phyloP scores from a whole-genome alignment of 805 yeast genomes.

The Lipomyces yamanashiensis region DNA sequence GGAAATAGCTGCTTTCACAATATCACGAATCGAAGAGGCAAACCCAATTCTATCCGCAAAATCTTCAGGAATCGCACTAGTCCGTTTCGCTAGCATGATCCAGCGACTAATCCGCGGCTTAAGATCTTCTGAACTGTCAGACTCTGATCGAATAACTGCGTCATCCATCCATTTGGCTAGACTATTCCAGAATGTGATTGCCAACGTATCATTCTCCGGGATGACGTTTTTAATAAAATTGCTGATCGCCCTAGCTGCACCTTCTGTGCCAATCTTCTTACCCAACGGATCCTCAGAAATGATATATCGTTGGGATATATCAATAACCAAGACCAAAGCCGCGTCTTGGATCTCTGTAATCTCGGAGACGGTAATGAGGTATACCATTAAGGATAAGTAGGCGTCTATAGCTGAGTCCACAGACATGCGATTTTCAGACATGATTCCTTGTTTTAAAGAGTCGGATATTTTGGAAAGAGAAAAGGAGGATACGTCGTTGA shows the following conservation, averaged over 20 bases:
- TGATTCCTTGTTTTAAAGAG: constrained; percentile 19
- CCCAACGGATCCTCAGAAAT: constrained; percentile 7
- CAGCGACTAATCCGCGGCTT: constrained; percentile 7
- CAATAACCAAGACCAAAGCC: constrained; percentile 8
- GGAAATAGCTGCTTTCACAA: neutral
- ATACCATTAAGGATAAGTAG: constrained; percentile 27
- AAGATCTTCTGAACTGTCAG: neutral
- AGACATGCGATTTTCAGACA: constrained; percentile 18
- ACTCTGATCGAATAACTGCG: neutral
- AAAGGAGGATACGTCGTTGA: constrained; percentile 4
- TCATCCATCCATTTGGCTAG: neutral
- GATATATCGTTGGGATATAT: constrained; percentile 8
- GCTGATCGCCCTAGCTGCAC: constrained; percentile 16
- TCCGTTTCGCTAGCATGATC: constrained; percentile 14
- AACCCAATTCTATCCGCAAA: constrained; percentile 8
- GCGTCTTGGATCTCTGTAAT: constrained; percentile 8
- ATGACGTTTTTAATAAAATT: constrained; percentile 16
- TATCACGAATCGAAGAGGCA: constrained; percentile 2
- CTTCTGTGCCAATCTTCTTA: constrained; percentile 23
- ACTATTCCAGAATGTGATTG: constrained; percentile 18
- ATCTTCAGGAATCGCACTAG: constrained; percentile 17
- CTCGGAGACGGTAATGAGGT: constrained; percentile 22
- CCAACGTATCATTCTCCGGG: constrained; percentile 20
- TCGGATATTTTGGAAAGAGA: constrained; percentile 6
- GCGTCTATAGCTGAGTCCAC: constrained; percentile 27